Conservation (phyloP, 257 asterid genomes). For the Solanum arcanum region DNA sequence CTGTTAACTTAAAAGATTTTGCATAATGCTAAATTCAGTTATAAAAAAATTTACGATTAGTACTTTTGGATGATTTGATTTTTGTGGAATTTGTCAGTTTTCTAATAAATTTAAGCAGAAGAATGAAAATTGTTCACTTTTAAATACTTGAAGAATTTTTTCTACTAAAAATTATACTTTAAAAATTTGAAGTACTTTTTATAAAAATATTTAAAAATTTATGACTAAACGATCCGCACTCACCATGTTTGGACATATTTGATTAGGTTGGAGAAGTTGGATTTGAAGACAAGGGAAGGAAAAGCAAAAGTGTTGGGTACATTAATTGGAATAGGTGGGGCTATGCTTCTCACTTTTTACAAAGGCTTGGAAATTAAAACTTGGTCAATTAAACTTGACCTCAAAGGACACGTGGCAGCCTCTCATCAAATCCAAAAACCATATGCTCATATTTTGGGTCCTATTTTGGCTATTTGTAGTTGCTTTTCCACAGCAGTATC, state of each 20-base stretch:
- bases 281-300: constrained; percentile 36
- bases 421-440: constrained; percentile 15
- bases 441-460: constrained; percentile 26
- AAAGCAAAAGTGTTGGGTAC: constrained; percentile 55
- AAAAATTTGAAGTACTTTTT: too few relatives aligned
- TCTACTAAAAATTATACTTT: too few relatives aligned
- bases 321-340: constrained; percentile 50
- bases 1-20: too few relatives aligned
- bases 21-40: too few relatives aligned
- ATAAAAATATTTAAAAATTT: too few relatives aligned
- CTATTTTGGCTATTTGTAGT: constrained; percentile 25
- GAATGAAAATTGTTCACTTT: too few relatives aligned
- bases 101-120: too few relatives aligned
- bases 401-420: constrained; percentile 21
- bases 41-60: too few relatives aligned
- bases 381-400: constrained; percentile 17
- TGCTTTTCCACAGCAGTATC: constrained; percentile 25
- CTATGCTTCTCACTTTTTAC: constrained; percentile 64
- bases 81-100: too few relatives aligned
- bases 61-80: too few relatives aligned
- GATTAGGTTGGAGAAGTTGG: constrained; percentile 51
- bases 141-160: too few relatives aligned
- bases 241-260: not conserved
- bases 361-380: constrained; percentile 33
- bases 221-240: too few relatives aligned